A percentile compares a stretch with the other conserved stretches of the same genome.
Conservation (phyloP, 208 protist species). For the Naegleria lovaniensis region DNA sequence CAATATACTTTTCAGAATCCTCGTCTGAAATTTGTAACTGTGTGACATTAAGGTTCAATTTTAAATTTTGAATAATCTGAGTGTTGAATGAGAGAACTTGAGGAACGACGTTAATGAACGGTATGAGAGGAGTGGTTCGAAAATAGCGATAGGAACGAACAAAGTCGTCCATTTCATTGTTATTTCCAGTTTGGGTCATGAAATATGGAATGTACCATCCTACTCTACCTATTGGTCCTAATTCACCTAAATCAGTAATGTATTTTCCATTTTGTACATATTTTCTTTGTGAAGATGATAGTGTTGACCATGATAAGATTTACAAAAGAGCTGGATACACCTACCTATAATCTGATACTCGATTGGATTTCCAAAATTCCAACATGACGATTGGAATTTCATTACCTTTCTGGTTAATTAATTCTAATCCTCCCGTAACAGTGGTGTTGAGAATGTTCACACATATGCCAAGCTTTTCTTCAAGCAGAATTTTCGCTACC, state of each 20-base stretch:
- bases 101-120: neutral
- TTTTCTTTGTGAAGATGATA: too few relatives aligned
- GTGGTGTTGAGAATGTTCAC: neutral
- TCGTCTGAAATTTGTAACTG: neutral
- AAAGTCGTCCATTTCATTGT: neutral
- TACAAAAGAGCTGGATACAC: neutral
- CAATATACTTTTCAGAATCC: neutral
- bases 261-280: neutral
- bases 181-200: neutral
- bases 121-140: neutral
- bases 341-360: neutral
- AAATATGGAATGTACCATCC: neutral
- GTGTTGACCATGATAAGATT: too few relatives aligned
- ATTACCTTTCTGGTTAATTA: neutral
- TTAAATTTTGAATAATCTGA: constrained; percentile 1
- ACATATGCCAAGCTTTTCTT: neutral
- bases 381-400: neutral
- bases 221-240: neutral
- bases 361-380: neutral
- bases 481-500: neutral
- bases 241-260: neutral
- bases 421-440: neutral
- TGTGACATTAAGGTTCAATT: neutral
- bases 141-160: neutral
- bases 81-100: neutral